phyloP scores from a whole-genome alignment of 176 grass and related monocot genomes.

The Triticum aestivum region IWGSC_CS_RefSeq_v2.1 NC_057808.1:156504213-156504712 shows the following conservation, averaged over 20 bases:
- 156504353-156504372: background rate
- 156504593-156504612: background rate
- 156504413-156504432: background rate
- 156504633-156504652: background rate
- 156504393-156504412: background rate
- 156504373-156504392: background rate
- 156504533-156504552: background rate
- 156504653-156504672: background rate
- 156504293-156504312: background rate
- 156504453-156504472: background rate
- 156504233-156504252: background rate
- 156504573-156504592: background rate
- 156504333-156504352: background rate
- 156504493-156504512: background rate
- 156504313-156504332: background rate
- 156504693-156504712: background rate
- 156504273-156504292: background rate
- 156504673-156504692: background rate
- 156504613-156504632: background rate
- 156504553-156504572: background rate
- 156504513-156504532: background rate
- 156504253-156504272: background rate
- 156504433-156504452: background rate
- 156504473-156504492: background rate
- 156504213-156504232: slow-evolving; percentile 2